A percentile compares a stretch with the other conserved stretches of the same genome.
phyloP scores from a whole-genome alignment of 441 rosid species.

The Manihot esculenta region DNA sequence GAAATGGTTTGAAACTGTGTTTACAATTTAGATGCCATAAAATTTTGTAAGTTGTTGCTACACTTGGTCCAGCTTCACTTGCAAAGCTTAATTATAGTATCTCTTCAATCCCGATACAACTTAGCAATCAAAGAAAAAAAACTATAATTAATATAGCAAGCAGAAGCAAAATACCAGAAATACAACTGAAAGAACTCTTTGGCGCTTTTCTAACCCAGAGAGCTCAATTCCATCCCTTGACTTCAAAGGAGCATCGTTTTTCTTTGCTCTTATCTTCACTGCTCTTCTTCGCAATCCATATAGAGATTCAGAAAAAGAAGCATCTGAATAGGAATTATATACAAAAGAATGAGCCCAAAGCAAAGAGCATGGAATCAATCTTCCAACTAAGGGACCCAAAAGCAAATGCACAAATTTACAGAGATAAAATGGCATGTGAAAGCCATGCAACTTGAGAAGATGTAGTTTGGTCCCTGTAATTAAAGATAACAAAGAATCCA shows the following conservation, averaged over 20 bases:
- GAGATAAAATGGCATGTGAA: background rate
- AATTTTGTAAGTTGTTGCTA: background rate
- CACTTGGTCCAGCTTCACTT: background rate
- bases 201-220: constrained; percentile 76
- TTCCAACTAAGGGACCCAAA: background rate
- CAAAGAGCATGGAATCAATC: background rate
- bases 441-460: background rate
- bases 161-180: constrained; percentile 63
- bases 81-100: background rate
- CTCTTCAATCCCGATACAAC: background rate
- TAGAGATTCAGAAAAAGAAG: constrained; percentile 91
- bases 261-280: constrained; percentile 52
- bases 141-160: constrained; percentile 17
- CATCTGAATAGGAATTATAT: constrained; percentile 54
- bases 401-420: background rate
- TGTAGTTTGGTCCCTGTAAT: background rate
- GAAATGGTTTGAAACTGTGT: background rate
- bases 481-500: no score
- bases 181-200: constrained; percentile 82
- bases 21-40: background rate
- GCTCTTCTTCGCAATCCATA: constrained; percentile 96
- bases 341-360: constrained; percentile 11
- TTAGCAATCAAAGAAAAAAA: background rate
- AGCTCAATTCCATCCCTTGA: constrained; percentile 52
- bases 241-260: constrained; percentile 41